Conservation (phyloP, 140 eudicot genomes). For the Stevia rebaudiana region DNA sequence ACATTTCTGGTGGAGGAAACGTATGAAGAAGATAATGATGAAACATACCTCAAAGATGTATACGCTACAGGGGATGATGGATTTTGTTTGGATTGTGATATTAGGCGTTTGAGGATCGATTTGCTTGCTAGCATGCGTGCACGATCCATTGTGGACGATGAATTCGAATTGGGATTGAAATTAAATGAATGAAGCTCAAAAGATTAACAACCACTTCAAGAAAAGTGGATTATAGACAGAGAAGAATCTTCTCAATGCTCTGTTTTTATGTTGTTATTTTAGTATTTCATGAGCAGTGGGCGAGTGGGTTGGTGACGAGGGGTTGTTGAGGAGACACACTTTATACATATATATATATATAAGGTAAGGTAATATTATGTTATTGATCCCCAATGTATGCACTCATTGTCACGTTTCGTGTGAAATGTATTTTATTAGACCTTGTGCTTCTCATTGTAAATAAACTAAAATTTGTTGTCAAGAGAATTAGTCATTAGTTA, state of each 20-base stretch:
- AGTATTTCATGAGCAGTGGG: conserved; percentile 8
- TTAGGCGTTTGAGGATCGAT: conserved; percentile 50
- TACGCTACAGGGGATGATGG: conserved; percentile 34
- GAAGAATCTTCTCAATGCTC: conserved; percentile 4
- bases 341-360: conserved; percentile 11
- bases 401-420: not conserved
- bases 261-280: conserved; percentile 16
- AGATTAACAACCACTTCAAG: conserved; percentile 4
- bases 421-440: too few species aligned
- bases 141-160: conserved; percentile 58
- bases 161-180: conserved; percentile 6
- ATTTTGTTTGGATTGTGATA: conserved; percentile 53
- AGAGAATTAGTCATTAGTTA: too few species aligned
- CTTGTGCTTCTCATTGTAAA: too few species aligned
- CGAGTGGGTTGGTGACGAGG: conserved; percentile 42
- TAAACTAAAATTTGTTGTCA: too few species aligned
- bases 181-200: conserved; percentile 9
- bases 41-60: conserved; percentile 54
- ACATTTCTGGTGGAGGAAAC: conserved; percentile 10
- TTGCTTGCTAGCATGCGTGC: conserved; percentile 67
- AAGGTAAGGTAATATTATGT: not conserved
- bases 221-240: not conserved
- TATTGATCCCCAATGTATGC: conserved; percentile 14
- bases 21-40: conserved; percentile 43
- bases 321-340: conserved; percentile 41